phyloP scores from a whole-genome alignment of 2,329 filamentous ascomycete species.

The Clonostachys rhizophaga region DNA sequence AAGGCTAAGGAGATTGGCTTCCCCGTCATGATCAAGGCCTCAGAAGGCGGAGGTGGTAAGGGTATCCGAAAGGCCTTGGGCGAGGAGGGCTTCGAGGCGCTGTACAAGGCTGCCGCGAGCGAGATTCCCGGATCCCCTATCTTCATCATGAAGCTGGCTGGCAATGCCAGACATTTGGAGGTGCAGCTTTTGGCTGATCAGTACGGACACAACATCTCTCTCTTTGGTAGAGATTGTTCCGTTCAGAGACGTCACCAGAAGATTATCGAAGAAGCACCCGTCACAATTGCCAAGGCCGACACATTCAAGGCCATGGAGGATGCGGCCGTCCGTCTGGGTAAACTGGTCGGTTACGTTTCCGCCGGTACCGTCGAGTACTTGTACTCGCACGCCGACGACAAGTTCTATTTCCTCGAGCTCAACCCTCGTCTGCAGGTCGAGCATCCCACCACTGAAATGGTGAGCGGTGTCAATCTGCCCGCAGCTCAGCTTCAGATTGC shows the following conservation, averaged over 20 bases:
- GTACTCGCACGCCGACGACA: slow-evolving; percentile 95
- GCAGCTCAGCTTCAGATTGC: slow-evolving; percentile 97
- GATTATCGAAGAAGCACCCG: slow-evolving; percentile 98
- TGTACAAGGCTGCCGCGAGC: slow-evolving; percentile 94
- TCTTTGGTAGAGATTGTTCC: slow-evolving; percentile 97
- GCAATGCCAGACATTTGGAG: slow-evolving; percentile 93
- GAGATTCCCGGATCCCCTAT: slow-evolving; percentile 98
- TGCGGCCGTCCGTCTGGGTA: slow-evolving; percentile 88
- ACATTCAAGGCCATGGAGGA: slow-evolving; percentile 98
- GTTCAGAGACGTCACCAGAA: slow-evolving; percentile 98
- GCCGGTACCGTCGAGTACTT: slow-evolving; percentile 98
- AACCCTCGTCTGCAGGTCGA: slow-evolving; percentile 99
- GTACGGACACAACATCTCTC: slow-evolving; percentile 99
- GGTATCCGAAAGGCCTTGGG: slow-evolving; percentile 92
- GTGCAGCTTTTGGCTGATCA: slow-evolving; percentile 97
- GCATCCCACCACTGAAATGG: slow-evolving; percentile 99
- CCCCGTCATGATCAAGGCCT: slow-evolving; percentile 99
- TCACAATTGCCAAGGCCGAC: slow-evolving; percentile 84
- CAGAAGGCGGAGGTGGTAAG: slow-evolving; percentile 97
- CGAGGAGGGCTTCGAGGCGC: slow-evolving; percentile 76
- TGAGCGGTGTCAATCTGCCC: slow-evolving; percentile 93
- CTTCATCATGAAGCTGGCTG: slow-evolving; percentile 99
- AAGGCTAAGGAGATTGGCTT: slow-evolving; percentile 91
- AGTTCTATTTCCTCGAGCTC: slow-evolving; percentile 98
- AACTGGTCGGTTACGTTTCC: slow-evolving; percentile 95